These are phyloP conservation scores for Fusarium decemcellulare DNA, from an alignment of 2,329 filamentous ascomycete genomes.

Conservation along the genomic window DNA sequence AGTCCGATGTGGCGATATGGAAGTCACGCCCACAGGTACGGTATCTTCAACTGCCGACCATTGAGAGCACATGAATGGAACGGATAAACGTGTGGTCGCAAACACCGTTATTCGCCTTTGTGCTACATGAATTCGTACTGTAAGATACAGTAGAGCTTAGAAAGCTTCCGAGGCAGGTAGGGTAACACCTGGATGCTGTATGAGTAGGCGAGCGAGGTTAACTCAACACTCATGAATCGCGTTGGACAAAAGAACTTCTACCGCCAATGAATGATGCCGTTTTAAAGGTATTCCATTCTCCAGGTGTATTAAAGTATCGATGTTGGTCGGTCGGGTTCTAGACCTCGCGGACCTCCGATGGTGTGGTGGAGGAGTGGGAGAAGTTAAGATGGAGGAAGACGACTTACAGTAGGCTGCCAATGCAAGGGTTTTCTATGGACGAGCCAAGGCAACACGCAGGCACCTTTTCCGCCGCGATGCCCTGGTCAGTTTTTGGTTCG, in stretches of 20 bases:
- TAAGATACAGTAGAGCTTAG: too few relatives aligned
- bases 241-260: background rate
- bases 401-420: too few relatives aligned
- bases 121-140: background rate
- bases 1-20: too few relatives aligned
- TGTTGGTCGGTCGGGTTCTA: constrained; percentile 21
- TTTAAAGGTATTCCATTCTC: constrained; percentile 14
- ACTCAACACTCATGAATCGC: background rate
- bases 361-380: background rate
- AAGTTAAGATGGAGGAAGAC: background rate
- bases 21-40: too few relatives aligned
- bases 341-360: background rate
- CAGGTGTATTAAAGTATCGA: background rate
- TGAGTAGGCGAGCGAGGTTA: background rate
- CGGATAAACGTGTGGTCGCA: background rate
- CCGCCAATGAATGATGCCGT: constrained; percentile 5
- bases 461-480: background rate
- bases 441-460: too few relatives aligned
- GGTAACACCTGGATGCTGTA: constrained; percentile 12
- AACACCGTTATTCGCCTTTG: background rate
- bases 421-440: too few relatives aligned
- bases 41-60: too few relatives aligned
- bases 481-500: background rate
- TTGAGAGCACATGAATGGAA: background rate
- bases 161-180: background rate